Conservation (phyloP, 2,329 filamentous ascomycete species). For the Talaromyces sp. region DNA sequence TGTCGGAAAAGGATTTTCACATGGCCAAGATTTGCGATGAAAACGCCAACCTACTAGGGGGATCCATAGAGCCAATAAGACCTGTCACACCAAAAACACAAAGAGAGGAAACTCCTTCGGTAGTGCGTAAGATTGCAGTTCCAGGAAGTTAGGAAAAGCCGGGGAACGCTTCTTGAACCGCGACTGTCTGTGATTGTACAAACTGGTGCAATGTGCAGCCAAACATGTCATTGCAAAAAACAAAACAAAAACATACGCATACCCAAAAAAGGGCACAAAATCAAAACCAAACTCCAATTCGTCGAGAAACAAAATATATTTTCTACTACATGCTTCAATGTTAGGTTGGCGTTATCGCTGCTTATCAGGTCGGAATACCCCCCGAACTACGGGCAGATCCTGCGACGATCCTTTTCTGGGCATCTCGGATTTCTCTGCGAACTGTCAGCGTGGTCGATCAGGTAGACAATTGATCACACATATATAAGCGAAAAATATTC, state of each 20-base stretch:
- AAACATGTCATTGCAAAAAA: too few relatives aligned
- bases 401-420: neutral
- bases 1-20: constrained; percentile 32
- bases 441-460: neutral
- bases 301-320: neutral
- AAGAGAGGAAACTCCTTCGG: neutral
- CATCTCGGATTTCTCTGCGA: constrained; percentile 11
- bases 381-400: neutral
- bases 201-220: too few relatives aligned
- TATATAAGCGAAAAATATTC: neutral
- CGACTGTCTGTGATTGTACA: too few relatives aligned
- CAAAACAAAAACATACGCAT: too few relatives aligned
- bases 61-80: constrained; percentile 11
- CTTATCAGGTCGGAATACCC: neutral
- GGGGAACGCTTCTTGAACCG: too few relatives aligned
- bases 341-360: neutral
- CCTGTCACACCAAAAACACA: neutral
- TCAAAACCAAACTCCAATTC: neutral
- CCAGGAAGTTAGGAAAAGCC: too few relatives aligned
- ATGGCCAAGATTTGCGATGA: constrained; percentile 36
- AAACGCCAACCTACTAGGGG: constrained; percentile 28
- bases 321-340: neutral
- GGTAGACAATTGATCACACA: neutral
- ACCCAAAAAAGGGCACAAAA: too few relatives aligned
- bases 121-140: too few relatives aligned